phyloP scores from a whole-genome alignment of 306 rosid genomes.

The Lathyrus tuberosus region DNA sequence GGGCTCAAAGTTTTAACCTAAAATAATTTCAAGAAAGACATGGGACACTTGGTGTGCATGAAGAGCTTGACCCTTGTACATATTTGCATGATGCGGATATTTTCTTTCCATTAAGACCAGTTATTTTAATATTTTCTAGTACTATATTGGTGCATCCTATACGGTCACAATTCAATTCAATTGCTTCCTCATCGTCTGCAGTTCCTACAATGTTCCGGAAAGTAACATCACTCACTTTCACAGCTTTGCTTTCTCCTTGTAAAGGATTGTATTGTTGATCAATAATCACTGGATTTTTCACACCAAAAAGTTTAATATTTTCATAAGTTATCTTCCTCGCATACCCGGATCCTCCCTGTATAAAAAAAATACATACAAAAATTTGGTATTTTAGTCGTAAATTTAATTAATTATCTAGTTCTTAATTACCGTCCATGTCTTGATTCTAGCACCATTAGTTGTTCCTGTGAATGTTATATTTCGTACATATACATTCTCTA shows the following conservation, averaged over 20 bases:
- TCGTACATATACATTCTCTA: slow-evolving; percentile 48
- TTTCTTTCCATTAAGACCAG: background rate
- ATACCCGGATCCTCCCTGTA: background rate
- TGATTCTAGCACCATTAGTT: slow-evolving; percentile 62
- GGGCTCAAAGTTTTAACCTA: too few species aligned
- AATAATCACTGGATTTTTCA: slow-evolving; percentile 46
- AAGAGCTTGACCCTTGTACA: too few species aligned
- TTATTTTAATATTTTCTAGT: background rate
- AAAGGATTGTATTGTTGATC: slow-evolving; percentile 34
- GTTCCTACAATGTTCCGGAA: background rate
- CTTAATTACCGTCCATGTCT: slow-evolving; percentile 52
- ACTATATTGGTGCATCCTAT: background rate
- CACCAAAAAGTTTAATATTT: slow-evolving; percentile 35
- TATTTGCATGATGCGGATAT: background rate
- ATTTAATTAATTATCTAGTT: too few species aligned
- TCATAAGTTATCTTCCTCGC: too few species aligned
- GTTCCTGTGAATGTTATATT: slow-evolving; percentile 47
- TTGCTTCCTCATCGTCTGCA: background rate
- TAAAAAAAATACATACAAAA: background rate
- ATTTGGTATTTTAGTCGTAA: too few species aligned
- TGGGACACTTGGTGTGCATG: background rate
- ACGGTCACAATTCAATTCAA: background rate
- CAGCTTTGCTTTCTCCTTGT: background rate
- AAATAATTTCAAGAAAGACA: background rate
- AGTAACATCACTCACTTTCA: slow-evolving; percentile 43